phyloP scores from a whole-genome alignment of 805 yeast species.

The Candida chauliodis region DNA sequence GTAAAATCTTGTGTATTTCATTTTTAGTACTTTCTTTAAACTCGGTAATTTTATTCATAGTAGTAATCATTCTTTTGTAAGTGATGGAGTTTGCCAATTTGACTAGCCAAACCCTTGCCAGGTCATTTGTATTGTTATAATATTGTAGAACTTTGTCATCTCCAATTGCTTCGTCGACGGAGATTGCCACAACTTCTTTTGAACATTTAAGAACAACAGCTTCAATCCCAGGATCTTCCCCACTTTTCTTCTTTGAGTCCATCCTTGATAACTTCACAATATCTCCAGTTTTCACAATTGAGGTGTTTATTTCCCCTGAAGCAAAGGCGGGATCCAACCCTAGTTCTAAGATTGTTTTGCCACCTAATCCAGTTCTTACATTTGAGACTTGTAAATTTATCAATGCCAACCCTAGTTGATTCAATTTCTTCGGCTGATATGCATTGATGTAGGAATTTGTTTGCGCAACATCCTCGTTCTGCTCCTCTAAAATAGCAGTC shows the following conservation, averaged over 20 bases:
- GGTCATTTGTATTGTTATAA: conserved; percentile 38
- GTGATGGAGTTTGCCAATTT: conserved; percentile 67
- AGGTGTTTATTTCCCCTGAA: conserved; percentile 36
- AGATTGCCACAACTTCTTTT: conserved; percentile 46
- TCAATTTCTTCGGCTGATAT: conserved; percentile 61
- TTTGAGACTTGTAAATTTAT: conserved; percentile 59
- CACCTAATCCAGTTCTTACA: conserved; percentile 75
- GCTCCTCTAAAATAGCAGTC: conserved; percentile 36
- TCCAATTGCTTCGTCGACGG: conserved; percentile 52
- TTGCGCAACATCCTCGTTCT: conserved; percentile 29
- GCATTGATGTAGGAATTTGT: conserved; percentile 30
- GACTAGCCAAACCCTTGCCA: conserved; percentile 59
- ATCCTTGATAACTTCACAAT: conserved; percentile 59
- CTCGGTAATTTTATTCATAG: conserved; percentile 64
- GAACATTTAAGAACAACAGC: conserved; percentile 66
- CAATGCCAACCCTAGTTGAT: conserved; percentile 70
- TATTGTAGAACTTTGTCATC: conserved; percentile 48
- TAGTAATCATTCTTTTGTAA: conserved; percentile 73
- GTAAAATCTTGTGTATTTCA: conserved; percentile 39
- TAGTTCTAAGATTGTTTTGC: conserved; percentile 65
- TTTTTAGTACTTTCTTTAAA: conserved; percentile 31
- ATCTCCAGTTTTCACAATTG: conserved; percentile 70
- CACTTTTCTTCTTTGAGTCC: conserved; percentile 11
- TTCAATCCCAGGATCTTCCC: conserved; percentile 33
- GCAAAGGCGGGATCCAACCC: conserved; percentile 47